Evolutionary conservation across 116 monocot genomes (phyloP).

Genomic region (Iris pallida): DNA sequence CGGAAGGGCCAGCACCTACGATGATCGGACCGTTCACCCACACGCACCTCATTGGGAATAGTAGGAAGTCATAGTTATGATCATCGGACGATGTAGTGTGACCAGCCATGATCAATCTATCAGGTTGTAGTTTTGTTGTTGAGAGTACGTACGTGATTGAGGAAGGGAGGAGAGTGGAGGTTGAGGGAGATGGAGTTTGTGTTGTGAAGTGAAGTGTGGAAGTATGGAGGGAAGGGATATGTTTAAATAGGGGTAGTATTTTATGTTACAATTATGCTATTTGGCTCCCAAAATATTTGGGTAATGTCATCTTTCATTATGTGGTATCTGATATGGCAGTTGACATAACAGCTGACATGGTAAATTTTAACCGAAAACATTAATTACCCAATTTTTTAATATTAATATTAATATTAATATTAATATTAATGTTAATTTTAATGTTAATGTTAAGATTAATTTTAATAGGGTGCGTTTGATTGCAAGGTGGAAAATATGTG

Average conservation of each 20-base stretch:
- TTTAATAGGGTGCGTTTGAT: no score
- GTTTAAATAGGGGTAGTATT: conserved; percentile 14
- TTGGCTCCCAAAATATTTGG: no score
- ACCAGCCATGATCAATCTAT: not conserved
- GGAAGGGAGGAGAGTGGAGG: not conserved
- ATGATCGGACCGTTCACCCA: conserved; percentile 60
- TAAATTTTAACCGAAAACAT: no score
- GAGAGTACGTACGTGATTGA: not conserved
- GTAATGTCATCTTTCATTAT: no score
- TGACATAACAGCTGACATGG: no score
- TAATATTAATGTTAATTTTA: no score
- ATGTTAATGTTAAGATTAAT: no score
- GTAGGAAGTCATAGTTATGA: conserved; percentile 7
- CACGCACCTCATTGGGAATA: conserved; percentile 26
- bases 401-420: no score
- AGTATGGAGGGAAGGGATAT: conserved; percentile 5
- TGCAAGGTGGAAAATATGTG: no score
- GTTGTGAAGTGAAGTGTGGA: conserved; percentile 1
- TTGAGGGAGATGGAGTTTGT: not conserved
- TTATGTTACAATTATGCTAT: no score
- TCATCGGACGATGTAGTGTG: not conserved
- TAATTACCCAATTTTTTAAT: no score
- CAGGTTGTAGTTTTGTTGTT: not conserved
- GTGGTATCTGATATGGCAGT: no score
- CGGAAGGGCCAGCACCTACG: conserved; percentile 49